Conservation (phyloP, 345 rosid genomes). For the Trapa bicornis region DNA sequence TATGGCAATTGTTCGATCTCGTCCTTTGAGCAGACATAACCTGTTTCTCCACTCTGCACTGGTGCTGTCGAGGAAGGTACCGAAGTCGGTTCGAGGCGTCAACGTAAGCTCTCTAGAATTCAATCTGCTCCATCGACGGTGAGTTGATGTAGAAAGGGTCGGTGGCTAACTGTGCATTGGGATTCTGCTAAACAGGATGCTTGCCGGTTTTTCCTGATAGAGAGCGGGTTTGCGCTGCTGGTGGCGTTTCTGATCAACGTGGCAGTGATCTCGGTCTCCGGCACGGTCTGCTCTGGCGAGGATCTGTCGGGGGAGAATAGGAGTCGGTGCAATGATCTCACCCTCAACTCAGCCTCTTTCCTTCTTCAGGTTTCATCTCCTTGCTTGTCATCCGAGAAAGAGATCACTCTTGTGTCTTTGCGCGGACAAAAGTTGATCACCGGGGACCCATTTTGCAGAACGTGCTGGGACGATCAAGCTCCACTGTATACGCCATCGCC, state of each 20-base stretch:
- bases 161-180: background rate
- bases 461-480: conserved; percentile 52
- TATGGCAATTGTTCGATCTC: background rate
- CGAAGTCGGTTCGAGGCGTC: conserved; percentile 33
- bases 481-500: conserved; percentile 43
- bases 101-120: conserved; percentile 22
- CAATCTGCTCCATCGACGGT: background rate
- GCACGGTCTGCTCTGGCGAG: conserved; percentile 30
- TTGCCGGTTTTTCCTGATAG: conserved; percentile 43
- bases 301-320: conserved; percentile 14
- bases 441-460: conserved; percentile 17
- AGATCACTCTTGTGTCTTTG: background rate
- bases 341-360: conserved; percentile 55
- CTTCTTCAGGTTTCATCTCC: conserved; percentile 34
- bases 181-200: conserved; percentile 28
- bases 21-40: conserved; percentile 24
- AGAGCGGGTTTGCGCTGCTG: conserved; percentile 49
- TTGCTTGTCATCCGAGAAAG: background rate
- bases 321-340: conserved; percentile 29
- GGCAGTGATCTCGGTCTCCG: conserved; percentile 39
- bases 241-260: conserved; percentile 51
- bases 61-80: conserved; percentile 36
- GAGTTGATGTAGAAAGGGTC: background rate
- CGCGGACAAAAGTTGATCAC: too few species aligned
- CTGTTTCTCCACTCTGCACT: conserved; percentile 41